phyloP scores from a whole-genome alignment of 257 asterid genomes.

The Coffea eugenioides region DNA sequence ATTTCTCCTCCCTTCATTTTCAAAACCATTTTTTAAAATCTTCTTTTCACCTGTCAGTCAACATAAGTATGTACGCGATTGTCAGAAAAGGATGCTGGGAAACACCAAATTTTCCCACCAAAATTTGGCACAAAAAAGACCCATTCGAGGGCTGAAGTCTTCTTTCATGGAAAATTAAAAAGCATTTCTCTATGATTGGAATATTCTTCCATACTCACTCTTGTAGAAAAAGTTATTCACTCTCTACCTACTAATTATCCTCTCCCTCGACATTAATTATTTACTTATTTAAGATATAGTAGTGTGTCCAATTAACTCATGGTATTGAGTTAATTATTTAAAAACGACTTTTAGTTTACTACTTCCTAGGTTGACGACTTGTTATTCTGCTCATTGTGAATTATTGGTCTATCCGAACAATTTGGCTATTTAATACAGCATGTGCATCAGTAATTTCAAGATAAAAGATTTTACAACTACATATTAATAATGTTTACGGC shows the following conservation, averaged over 20 bases:
- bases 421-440: background rate
- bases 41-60: background rate
- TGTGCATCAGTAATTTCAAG: background rate
- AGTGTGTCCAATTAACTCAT: background rate
- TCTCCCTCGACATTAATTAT: background rate
- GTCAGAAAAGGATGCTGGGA: slow-evolving; percentile 31
- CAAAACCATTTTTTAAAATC: background rate
- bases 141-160: slow-evolving; percentile 9
- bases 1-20: background rate
- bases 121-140: slow-evolving; percentile 12
- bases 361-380: slow-evolving; percentile 1
- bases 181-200: background rate
- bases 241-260: background rate
- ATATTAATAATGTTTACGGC: background rate
- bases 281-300: background rate
- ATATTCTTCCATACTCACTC: slow-evolving; percentile 10
- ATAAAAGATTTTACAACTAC: background rate
- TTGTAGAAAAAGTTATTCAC: background rate
- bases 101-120: slow-evolving; percentile 3
- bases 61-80: background rate
- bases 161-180: slow-evolving; percentile 4
- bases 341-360: background rate
- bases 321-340: background rate
- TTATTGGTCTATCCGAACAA: background rate
- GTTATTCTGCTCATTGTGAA: background rate